phyloP scores from a whole-genome alignment of 257 asterid species.

The Solanum dulcamara region DNA sequence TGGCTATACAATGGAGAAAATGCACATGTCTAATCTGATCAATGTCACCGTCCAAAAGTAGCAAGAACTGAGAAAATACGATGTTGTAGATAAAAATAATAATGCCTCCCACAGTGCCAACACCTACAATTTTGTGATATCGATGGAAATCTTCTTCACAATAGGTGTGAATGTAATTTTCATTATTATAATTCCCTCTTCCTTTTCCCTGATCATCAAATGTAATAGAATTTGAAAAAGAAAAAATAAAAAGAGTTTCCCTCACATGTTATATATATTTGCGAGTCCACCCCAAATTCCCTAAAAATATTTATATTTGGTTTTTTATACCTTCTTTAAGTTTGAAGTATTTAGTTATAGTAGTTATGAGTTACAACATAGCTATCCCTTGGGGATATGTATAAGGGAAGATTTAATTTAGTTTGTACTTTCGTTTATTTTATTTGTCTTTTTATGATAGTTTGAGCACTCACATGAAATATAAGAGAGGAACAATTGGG shows the following conservation, averaged over 20 bases:
- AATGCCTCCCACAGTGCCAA: not conserved
- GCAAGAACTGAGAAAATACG: not conserved
- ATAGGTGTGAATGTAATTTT: not conserved
- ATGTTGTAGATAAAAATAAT: not conserved
- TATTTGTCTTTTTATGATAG: too few species aligned
- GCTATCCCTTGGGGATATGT: too few species aligned
- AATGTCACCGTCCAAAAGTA: not conserved
- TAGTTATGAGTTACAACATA: too few species aligned
- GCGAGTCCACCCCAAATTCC: not conserved
- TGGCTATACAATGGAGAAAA: not conserved
- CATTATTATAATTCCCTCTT: not conserved
- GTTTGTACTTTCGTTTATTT: too few species aligned
- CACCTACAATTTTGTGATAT: not conserved
- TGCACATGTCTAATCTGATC: not conserved
- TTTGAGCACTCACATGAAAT: too few species aligned
- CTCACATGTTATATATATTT: not conserved
- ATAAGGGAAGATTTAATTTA: too few species aligned
- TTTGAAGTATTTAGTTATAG: not conserved
- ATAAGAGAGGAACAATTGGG: too few species aligned
- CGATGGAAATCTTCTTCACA: not conserved
- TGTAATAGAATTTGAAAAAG: not conserved
- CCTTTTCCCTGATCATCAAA: not conserved
- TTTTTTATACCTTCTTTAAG: too few species aligned
- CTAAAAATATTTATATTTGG: not conserved
- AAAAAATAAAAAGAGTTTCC: not conserved